Conservation (phyloP, 2,329 filamentous ascomycete genomes). For the Aureobasidium musti region DNA sequence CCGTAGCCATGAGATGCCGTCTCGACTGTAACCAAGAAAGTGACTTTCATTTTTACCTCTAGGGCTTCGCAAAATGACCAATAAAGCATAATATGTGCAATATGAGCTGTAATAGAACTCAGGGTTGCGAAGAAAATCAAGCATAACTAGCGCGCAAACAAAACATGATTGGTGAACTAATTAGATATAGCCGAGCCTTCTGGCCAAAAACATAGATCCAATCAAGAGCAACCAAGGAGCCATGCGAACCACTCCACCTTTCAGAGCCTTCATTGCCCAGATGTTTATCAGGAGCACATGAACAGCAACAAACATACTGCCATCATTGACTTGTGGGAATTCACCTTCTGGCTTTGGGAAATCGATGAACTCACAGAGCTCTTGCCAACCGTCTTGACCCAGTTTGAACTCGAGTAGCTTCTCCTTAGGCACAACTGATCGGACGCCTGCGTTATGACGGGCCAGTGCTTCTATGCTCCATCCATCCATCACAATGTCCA, state of each 20-base stretch:
- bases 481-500: neutral
- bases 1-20: neutral
- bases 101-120: neutral
- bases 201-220: neutral
- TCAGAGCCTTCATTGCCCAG: conserved; percentile 9
- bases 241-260: neutral
- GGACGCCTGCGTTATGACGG: conserved; percentile 14
- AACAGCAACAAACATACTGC: conserved; percentile 2
- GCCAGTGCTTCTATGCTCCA: neutral
- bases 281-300: conserved; percentile 17
- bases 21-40: too few species aligned
- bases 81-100: neutral
- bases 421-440: conserved; percentile 47
- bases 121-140: neutral
- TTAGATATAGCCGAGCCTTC: conserved; percentile 3
- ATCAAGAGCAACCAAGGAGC: neutral
- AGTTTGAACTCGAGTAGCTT: conserved; percentile 57
- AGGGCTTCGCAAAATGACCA: neutral
- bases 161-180: neutral
- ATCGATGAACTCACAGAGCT: conserved; percentile 57
- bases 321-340: conserved; percentile 8
- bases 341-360: conserved; percentile 51
- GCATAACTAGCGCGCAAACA: neutral
- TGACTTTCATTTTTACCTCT: too few species aligned
- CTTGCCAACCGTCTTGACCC: conserved; percentile 54